Percentiles rank a stretch among this genome's conserved stretches.
These are phyloP conservation scores for Fusarium sp. DNA, from an alignment of 2,329 filamentous ascomycete species.

Conservation along the genomic window DNA sequence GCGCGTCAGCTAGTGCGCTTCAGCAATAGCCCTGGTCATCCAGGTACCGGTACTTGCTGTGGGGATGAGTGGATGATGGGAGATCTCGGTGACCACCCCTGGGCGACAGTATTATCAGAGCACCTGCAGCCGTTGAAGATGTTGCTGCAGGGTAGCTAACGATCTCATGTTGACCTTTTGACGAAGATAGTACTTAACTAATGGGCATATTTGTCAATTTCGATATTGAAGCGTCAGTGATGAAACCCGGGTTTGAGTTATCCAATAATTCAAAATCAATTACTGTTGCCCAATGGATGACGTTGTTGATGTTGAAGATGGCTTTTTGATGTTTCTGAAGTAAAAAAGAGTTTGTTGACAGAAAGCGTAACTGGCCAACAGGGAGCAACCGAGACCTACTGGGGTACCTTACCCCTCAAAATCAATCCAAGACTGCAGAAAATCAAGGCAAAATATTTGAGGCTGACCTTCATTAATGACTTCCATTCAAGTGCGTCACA, in stretches of 20 bases:
- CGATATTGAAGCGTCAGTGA: neutral
- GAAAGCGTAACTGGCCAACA: conserved; percentile 5
- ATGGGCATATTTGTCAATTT: neutral
- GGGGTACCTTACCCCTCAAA: neutral
- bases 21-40: conserved; percentile 42
- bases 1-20: conserved; percentile 51
- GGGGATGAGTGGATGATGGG: conserved; percentile 36
- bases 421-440: neutral
- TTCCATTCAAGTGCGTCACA: conserved; percentile 6
- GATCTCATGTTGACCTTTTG: neutral
- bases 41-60: conserved; percentile 49
- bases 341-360: neutral
- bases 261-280: neutral
- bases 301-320: neutral
- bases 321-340: neutral
- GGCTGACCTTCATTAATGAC: neutral
- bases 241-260: neutral
- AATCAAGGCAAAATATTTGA: conserved; percentile 3
- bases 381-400: neutral
- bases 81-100: conserved; percentile 43
- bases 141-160: conserved; percentile 37
- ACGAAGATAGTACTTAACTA: neutral
- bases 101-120: conserved; percentile 41
- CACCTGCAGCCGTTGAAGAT: conserved; percentile 25
- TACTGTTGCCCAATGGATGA: neutral